Evolutionary conservation across 306 rosid genomes (phyloP).

Genomic region (Citrullus colocynthis): DNA sequence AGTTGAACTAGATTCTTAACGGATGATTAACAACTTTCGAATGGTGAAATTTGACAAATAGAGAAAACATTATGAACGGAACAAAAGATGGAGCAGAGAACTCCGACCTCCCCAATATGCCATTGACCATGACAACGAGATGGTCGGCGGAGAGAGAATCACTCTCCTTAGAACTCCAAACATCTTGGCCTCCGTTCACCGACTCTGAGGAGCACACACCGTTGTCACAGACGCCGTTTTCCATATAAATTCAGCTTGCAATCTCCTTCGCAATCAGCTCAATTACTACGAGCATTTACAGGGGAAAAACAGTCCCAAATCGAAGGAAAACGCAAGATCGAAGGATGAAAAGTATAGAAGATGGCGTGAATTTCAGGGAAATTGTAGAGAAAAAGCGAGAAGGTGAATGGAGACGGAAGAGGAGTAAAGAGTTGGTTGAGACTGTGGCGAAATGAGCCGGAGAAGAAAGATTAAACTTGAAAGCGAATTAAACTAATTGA

Average conservation of each 20-base stretch:
- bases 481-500: background rate
- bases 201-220: conserved; percentile 51
- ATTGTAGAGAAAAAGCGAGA: conserved; percentile 2
- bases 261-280: background rate
- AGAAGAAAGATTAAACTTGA: background rate
- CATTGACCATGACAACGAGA: conserved; percentile 89
- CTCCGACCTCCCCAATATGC: conserved; percentile 76
- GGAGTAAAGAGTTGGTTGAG: background rate
- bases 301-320: background rate
- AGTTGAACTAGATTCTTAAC: background rate
- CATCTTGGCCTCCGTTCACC: conserved; percentile 46
- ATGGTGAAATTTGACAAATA: background rate
- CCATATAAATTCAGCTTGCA: conserved; percentile 27
- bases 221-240: conserved; percentile 27
- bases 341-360: background rate
- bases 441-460: background rate
- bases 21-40: background rate
- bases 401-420: background rate
- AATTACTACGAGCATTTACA: background rate
- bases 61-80: background rate
- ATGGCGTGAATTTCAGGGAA: conserved; percentile 11
- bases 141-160: conserved; percentile 76
- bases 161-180: conserved; percentile 61
- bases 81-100: background rate
- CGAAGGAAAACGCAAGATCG: conserved; percentile 6